phyloP scores from a whole-genome alignment of 306 rosid species.

The Prosopis cineraria region DNA sequence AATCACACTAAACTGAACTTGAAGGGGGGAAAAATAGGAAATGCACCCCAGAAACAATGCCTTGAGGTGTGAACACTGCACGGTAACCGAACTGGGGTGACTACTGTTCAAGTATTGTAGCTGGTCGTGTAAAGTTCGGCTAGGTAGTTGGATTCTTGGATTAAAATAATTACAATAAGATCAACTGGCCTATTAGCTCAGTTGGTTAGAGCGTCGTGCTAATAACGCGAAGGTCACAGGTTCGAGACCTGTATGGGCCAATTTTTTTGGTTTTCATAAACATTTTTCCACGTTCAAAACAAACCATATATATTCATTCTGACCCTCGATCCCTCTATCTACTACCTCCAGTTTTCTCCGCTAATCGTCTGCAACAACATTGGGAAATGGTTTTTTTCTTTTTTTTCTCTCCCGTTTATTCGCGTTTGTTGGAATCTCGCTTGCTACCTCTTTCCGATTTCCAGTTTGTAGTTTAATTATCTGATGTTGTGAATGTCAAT shows the following conservation, averaged over 20 bases:
- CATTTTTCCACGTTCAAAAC: not conserved
- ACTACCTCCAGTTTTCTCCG: not conserved
- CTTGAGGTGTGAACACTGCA: too few species aligned
- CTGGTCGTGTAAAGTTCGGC: too few species aligned
- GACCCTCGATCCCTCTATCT: not conserved
- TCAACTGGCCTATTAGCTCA: conserved; percentile 42
- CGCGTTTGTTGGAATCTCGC: not conserved
- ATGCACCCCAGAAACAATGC: too few species aligned
- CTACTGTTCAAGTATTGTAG: too few species aligned
- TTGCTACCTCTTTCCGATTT: not conserved
- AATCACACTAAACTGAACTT: too few species aligned
- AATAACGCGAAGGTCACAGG: conserved; percentile 80
- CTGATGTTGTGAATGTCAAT: not conserved
- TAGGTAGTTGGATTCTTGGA: too few species aligned
- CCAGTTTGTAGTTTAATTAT: not conserved
- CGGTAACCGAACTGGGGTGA: too few species aligned
- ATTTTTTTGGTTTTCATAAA: not conserved
- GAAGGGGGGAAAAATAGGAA: too few species aligned
- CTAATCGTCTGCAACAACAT: not conserved
- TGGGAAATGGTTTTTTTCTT: conserved; percentile 6
- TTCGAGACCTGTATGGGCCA: conserved; percentile 60
- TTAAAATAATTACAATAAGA: too few species aligned
- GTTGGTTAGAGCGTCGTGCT: conserved; percentile 79
- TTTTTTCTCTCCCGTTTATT: too few species aligned
- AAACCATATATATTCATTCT: too few species aligned